Evolutionary conservation across 2,329 filamentous ascomycete genomes (phyloP), one percentile per base, ranked within the genome.

Genomic region (Aspergillus sp.): DNA sequence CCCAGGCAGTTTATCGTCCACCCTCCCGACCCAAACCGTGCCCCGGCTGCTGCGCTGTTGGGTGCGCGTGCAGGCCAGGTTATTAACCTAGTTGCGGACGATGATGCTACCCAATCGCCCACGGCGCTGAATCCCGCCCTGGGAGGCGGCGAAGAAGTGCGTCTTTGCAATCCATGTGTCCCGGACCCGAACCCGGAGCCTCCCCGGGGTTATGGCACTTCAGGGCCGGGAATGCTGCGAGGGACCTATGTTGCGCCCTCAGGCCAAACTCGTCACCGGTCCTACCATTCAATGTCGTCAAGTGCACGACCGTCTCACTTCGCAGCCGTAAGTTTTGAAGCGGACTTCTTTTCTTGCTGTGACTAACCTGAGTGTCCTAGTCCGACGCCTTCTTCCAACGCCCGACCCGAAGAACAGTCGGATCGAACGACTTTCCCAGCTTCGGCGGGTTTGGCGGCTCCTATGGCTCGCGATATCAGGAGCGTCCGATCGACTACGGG

Each of bases 1-100:
- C 93, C 93, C 1, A 83, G 92, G 59, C 89, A 94, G 66, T 97
- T 90, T 69, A 96, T 97, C 59, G 91, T 96, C 22, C 87, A 87
- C 45, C 88, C 89, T 3, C 87, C 88, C 1, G 76, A 80, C 53
- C 64, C 72, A 54, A 62, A 69, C 55, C 59, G 73, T 55, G 61
- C 72, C 59, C 64, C 63, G 76, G 60, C 68, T 71, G 55, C 64
- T 69, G 77, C 55, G 64, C 72, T 49, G 65, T 79, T 56, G 60
- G 72, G 43, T 64, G 73, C 55, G 1, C 65, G 57, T 73, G 74
- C 63, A 64, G 73, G 60, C 74, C 63, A 76, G 70, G 53, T 76
- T n/a, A 65, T 79, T 38, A 76, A 79, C 64, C 65, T 79, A 10
- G 78, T 75, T 32, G 68, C 66, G 19, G 75, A 77, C 19, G 65